These are phyloP conservation scores for Cymodocea nodosa DNA, from an alignment of 116 monocot species.

Conservation along the genomic window DNA sequence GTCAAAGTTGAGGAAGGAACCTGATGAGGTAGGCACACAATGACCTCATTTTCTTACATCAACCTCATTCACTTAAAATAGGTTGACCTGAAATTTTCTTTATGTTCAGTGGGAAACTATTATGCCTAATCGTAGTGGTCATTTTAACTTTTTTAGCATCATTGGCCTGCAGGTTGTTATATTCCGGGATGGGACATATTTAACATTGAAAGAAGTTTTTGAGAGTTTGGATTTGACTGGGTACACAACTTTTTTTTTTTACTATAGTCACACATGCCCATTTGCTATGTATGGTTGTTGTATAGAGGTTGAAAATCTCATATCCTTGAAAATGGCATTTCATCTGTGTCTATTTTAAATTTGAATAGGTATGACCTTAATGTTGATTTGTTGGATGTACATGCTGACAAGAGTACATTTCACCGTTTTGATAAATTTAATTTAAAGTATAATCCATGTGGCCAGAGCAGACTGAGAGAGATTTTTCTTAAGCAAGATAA, in stretches of 20 bases:
- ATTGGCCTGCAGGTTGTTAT: constrained; percentile 70
- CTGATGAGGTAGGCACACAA: constrained; percentile 70
- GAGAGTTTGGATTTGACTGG: constrained; percentile 97
- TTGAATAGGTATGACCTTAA: constrained; percentile 79
- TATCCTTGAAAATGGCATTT: background rate
- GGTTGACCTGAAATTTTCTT: background rate
- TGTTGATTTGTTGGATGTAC: constrained; percentile 97
- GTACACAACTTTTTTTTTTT: constrained; percentile 22
- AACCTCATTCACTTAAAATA: background rate
- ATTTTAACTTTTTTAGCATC: background rate
- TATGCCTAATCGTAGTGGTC: background rate
- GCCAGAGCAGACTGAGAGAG: constrained; percentile 94
- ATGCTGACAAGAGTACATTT: constrained; percentile 99
- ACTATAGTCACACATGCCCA: too few relatives aligned
- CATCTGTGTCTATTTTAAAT: background rate
- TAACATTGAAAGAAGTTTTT: constrained; percentile 97
- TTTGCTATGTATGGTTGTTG: too few relatives aligned
- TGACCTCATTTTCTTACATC: background rate
- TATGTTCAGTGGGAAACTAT: background rate
- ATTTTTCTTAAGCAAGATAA: constrained; percentile 98
- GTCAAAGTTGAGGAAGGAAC: constrained; percentile 95
- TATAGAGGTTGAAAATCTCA: too few relatives aligned
- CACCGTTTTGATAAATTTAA: constrained; percentile 99
- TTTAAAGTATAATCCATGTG: constrained; percentile 98
- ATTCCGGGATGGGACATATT: constrained; percentile 96